A percentile compares a stretch with the other conserved stretches of the same genome.
phyloP scores from a whole-genome alignment of 352 stramenopile species.

The Plasmopara viticola region DNA sequence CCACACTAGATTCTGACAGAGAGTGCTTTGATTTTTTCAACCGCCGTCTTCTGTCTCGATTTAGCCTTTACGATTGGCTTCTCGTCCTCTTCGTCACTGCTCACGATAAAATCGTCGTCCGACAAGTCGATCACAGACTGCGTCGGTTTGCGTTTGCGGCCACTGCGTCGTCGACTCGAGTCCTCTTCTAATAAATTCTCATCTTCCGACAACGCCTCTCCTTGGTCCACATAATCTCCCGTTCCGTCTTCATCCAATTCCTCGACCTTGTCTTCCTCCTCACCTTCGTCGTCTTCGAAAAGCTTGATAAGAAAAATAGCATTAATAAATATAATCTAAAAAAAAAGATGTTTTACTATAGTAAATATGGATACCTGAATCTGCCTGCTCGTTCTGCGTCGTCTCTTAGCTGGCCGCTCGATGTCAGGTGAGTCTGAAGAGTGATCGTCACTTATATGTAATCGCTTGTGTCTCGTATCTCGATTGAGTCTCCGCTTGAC shows the following conservation, averaged over 20 bases:
- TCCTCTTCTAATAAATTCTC: conserved; percentile 21
- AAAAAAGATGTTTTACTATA: conserved; percentile 4
- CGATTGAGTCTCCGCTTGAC: conserved; percentile 38
- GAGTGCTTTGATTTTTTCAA: conserved; percentile 19
- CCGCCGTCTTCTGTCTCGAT: conserved; percentile 17
- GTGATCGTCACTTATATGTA: conserved; percentile 7
- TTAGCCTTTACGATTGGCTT: conserved; percentile 26
- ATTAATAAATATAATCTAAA: conserved; percentile 9
- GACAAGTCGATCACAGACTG: conserved; percentile 25
- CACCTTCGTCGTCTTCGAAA: conserved; percentile 11
- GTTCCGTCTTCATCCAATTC: conserved; percentile 30
- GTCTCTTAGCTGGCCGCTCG: conserved; percentile 19
- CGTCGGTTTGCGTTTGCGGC: conserved; percentile 22
- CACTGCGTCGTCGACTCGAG: conserved; percentile 32
- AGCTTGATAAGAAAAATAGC: conserved; percentile 13
- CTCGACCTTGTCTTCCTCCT: conserved; percentile 18
- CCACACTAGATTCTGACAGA: conserved; percentile 26
- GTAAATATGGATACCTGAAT: conserved; percentile 15
- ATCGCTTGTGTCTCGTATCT: conserved; percentile 22
- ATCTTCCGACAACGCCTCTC: conserved; percentile 22
- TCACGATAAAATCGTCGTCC: conserved; percentile 29
- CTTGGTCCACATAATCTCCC: conserved; percentile 36
- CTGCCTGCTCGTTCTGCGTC: conserved; percentile 13
- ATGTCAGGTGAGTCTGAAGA: conserved; percentile 17
- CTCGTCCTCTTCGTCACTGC: conserved; percentile 32